Evolutionary conservation across 257 asterid genomes (phyloP).

Genomic region (Voacanga thouarsii): DNA sequence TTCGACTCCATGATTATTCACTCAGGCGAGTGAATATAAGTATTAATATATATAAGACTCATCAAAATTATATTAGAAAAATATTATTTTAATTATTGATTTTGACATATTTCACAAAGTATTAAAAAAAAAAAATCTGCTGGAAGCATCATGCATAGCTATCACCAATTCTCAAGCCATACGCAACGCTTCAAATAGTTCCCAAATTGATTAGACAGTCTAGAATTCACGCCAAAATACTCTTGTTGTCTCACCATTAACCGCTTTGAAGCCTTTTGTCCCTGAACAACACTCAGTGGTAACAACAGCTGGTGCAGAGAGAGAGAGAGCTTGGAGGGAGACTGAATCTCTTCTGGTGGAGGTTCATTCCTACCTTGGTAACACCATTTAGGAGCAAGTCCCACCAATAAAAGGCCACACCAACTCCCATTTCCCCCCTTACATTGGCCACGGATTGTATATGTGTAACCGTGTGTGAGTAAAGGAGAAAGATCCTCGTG

Average conservation of each 20-base stretch:
- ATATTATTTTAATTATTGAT: background rate
- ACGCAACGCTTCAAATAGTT: no score
- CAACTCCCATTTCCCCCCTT: background rate
- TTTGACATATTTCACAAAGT: background rate
- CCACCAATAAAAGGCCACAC: background rate
- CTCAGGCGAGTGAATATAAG: no score
- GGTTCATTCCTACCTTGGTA: background rate
- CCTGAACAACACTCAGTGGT: background rate
- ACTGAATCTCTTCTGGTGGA: conserved; percentile 15
- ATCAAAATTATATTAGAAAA: no score
- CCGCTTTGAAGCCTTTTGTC: background rate
- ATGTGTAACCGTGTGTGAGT: background rate
- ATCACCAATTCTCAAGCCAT: no score
- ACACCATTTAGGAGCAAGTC: conserved; percentile 13
- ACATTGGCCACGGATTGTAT: background rate
- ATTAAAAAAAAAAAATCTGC: background rate
- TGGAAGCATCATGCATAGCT: no score
- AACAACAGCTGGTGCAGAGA: background rate
- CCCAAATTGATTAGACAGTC: background rate
- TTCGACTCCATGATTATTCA: no score
- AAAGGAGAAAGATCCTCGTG: conserved; percentile 2
- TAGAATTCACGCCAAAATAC: background rate
- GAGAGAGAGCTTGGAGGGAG: background rate
- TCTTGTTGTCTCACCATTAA: background rate
- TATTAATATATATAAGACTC: no score